Base-by-base conservation (phyloP, 2,329 filamentous ascomycete genomes). In the Decorospora gaudefroyi region DNA sequence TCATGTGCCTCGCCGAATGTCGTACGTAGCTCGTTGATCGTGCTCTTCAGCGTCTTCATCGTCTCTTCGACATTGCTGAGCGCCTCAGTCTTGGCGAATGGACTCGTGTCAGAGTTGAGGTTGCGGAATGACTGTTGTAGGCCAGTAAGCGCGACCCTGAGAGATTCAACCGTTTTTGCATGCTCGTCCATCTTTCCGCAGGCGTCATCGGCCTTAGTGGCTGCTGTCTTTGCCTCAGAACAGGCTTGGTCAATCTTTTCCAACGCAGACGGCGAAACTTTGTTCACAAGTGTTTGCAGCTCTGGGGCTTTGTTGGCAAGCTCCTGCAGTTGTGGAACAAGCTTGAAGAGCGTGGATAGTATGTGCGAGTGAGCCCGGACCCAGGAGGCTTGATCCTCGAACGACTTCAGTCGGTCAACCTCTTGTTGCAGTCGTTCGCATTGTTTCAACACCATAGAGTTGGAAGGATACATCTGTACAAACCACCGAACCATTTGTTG, bases 401-500 rank as follows among this genome's bases (percentile, higher is more conserved):
- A 35, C 7, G 2, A 13, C n/a, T 34, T 43, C 15, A 59, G 4
- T 7, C 17, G 31, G 4, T 10, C 8, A 7, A 58, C 21, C 1
- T 55, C 47, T 3, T 46, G 21, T 10, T 46, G 32, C 3, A 58
- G 17, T 2, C 13, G 30, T 8, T 29, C 7, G 1, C 51, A 7
- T 6, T 53, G 32, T 8, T 43, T 44, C 2, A 50, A 4, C 12
- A 55, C 6, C 7, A 34, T n/a, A n/a, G 22, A 19, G 22, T 33
- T 35, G 1, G 30, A 25, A 8, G 58, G 57, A 31, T 65, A 62
- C 12, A 27, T 43, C 12, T 53, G 37, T 11, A 53, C n/a, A 19
- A 66, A 54, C 55, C 53, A 57, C n/a, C 49, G 34, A 1, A 55
- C 53, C 51, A 66, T 66, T 30, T 46, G 44, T 12, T 57, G 53